A percentile compares a stretch with the other conserved stretches of the same genome.
phyloP scores from a whole-genome alignment of 75 land plant genomes.

The Adiantum capillusveneris region DNA sequence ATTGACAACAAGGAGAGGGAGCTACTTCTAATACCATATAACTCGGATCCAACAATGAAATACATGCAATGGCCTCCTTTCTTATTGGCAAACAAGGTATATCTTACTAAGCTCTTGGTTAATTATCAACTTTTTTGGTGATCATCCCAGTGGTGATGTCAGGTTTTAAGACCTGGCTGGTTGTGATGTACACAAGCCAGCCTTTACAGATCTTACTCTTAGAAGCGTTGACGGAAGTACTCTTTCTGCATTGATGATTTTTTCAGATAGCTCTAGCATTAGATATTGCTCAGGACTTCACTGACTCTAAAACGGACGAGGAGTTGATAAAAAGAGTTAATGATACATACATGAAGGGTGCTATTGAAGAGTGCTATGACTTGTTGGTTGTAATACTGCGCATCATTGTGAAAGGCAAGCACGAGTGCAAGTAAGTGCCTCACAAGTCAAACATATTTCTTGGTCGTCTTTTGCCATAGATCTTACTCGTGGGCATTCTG shows the following conservation, averaged over 20 bases:
- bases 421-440: slow-evolving; percentile 45
- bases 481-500: not conserved
- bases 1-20: slow-evolving; percentile 84
- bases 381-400: slow-evolving; percentile 45
- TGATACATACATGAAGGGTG: slow-evolving; percentile 67
- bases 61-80: slow-evolving; percentile 69
- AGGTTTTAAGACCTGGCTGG: too few relatives aligned
- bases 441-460: too few relatives aligned
- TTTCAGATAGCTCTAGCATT: slow-evolving; percentile 66
- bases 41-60: slow-evolving; percentile 24
- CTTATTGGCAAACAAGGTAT: slow-evolving; percentile 81
- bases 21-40: slow-evolving; percentile 55
- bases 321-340: slow-evolving; percentile 45
- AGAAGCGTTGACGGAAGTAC: too few relatives aligned
- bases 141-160: not conserved
- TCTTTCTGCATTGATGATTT: too few relatives aligned
- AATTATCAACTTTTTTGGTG: not conserved
- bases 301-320: slow-evolving; percentile 34
- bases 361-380: slow-evolving; percentile 61
- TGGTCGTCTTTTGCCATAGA: not conserved
- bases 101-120: not conserved
- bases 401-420: slow-evolving; percentile 41
- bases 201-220: too few relatives aligned
- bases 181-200: too few relatives aligned
- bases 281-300: slow-evolving; percentile 66